These are phyloP conservation scores for Podaxis rugospora DNA, from an alignment of 768 basidiomycete genomes.

Conservation along the genomic window DNA sequence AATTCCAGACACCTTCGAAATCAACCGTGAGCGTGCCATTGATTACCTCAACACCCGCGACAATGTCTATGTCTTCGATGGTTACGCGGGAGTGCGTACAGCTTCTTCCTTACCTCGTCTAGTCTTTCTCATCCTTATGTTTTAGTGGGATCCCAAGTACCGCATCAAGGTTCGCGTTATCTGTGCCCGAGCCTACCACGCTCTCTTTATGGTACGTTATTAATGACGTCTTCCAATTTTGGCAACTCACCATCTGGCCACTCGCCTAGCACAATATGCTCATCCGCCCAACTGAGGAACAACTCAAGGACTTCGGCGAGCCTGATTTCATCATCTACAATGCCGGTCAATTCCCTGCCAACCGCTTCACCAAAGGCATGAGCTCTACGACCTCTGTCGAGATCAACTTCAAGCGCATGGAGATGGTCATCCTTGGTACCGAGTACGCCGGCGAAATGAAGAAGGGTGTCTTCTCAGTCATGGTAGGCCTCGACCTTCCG, in stretches of 20 bases:
- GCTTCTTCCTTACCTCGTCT: constrained; percentile 4
- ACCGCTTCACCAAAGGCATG: constrained; percentile 99
- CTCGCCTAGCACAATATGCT: constrained; percentile 90
- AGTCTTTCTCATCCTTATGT: constrained; percentile 9
- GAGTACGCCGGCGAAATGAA: constrained; percentile 99
- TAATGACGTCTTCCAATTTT: constrained; percentile 5
- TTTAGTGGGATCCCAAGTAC: constrained; percentile 96
- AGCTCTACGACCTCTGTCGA: constrained; percentile 98
- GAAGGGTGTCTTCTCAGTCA: constrained; percentile 99
- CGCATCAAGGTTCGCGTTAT: constrained; percentile 99
- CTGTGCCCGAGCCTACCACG: constrained; percentile 97
- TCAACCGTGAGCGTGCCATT: constrained; percentile 97
- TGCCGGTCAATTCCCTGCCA: constrained; percentile 99
- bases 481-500: constrained; percentile 46
- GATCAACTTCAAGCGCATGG: constrained; percentile 99
- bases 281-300: constrained; percentile 94
- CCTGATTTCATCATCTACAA: constrained; percentile 99
- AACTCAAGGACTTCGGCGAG: constrained; percentile 91
- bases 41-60: constrained; percentile 98
- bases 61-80: constrained; percentile 97
- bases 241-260: constrained; percentile 14
- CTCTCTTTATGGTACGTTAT: constrained; percentile 88
- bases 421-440: constrained; percentile 99
- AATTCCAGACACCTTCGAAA: constrained; percentile 90
- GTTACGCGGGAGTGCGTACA: constrained; percentile 74